Evolutionary conservation across 805 yeast species (phyloP).

Genomic region (Metschnikowia santaceciliae): DNA sequence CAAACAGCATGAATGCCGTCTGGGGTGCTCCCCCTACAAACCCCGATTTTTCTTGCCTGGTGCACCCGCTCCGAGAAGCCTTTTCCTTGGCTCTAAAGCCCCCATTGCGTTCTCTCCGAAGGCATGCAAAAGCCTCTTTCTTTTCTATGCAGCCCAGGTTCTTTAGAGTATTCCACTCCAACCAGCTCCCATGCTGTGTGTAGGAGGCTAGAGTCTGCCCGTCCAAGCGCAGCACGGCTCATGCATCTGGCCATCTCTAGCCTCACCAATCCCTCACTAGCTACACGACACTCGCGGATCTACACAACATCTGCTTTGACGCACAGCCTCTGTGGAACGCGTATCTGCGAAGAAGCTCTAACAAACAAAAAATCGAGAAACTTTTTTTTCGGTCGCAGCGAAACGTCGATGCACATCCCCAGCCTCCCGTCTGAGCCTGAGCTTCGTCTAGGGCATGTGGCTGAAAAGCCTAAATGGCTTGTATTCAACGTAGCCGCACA

Average conservation of each 20-base stretch:
- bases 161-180: background rate
- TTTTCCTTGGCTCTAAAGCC: background rate
- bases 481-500: background rate
- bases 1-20: background rate
- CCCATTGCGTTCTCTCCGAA: background rate
- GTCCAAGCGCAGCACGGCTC: background rate
- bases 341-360: background rate
- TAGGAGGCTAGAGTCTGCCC: background rate
- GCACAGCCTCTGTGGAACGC: background rate
- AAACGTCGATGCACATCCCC: background rate
- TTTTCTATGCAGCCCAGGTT: background rate
- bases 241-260: background rate
- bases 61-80: background rate
- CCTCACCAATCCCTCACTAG: background rate
- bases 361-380: background rate
- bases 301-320: background rate
- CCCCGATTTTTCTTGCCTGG: background rate
- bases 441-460: background rate
- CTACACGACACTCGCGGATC: background rate
- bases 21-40: background rate
- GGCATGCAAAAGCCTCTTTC: background rate
- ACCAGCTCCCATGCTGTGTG: background rate
- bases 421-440: background rate
- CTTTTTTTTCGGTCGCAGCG: background rate
- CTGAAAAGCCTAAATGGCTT: background rate